Evolutionary conservation across 805 yeast genomes (phyloP).

Genomic region (Kuraishia hungarica): DNA sequence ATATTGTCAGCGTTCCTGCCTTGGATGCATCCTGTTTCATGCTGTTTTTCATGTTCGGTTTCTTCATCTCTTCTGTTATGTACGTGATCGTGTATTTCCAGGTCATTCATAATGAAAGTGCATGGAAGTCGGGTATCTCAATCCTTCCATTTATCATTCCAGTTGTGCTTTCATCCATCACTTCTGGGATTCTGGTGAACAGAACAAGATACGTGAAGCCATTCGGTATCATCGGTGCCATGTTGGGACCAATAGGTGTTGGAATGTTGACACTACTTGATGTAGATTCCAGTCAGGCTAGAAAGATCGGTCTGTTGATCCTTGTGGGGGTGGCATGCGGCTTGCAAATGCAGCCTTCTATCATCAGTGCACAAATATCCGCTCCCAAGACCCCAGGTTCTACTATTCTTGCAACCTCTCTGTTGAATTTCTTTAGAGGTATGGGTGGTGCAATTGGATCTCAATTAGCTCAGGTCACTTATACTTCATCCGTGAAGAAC

Average conservation of each 20-base stretch:
- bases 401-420: constrained; percentile 37
- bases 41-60: constrained; percentile 18
- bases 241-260: constrained; percentile 32
- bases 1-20: constrained; percentile 28
- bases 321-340: constrained; percentile 42
- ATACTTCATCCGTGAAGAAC: constrained; percentile 20
- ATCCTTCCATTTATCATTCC: constrained; percentile 36
- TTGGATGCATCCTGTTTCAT: constrained; percentile 19
- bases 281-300: constrained; percentile 25
- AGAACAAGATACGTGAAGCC: constrained; percentile 32
- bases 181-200: constrained; percentile 28
- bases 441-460: constrained; percentile 39
- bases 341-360: constrained; percentile 35
- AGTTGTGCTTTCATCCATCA: constrained; percentile 29
- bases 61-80: constrained; percentile 32
- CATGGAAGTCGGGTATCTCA: constrained; percentile 39
- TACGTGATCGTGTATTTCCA: constrained; percentile 42
- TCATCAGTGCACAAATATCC: constrained; percentile 35
- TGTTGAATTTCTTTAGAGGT: constrained; percentile 34
- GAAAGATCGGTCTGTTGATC: constrained; percentile 36
- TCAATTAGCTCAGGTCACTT: constrained; percentile 31
- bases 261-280: constrained; percentile 35
- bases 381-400: constrained; percentile 46
- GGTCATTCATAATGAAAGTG: constrained; percentile 30
- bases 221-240: constrained; percentile 26